Conservation (phyloP, 116 monocot species). For the Phalaenopsis hybrid region DNA sequence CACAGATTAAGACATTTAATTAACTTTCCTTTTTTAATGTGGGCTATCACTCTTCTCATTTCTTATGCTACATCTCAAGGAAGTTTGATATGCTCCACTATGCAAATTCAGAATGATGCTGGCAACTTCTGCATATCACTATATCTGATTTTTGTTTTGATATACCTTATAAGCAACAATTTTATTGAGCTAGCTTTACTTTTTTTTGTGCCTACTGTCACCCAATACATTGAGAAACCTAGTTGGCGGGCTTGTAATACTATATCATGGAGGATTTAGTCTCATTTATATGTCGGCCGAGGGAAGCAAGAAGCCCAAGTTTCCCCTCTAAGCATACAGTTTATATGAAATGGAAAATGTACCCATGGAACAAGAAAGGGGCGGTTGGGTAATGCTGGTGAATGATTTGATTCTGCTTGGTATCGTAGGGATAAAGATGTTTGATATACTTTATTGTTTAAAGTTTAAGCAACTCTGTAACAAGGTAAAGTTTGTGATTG, state of each 20-base stretch:
- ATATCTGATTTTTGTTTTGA: slow-evolving; percentile 53
- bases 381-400: no score
- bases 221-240: slow-evolving; percentile 57
- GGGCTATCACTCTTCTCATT: slow-evolving; percentile 50
- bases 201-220: slow-evolving; percentile 62
- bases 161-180: slow-evolving; percentile 54
- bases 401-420: no score
- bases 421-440: no score
- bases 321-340: no score
- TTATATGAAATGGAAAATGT: no score
- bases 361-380: no score
- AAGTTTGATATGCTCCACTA: slow-evolving; percentile 32
- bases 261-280: slow-evolving; percentile 69
- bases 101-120: slow-evolving; percentile 16
- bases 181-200: slow-evolving; percentile 35
- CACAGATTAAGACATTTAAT: slow-evolving; percentile 44
- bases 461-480: no score
- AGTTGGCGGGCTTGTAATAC: slow-evolving; percentile 40
- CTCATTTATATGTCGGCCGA: no score
- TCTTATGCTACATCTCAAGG: slow-evolving; percentile 47
- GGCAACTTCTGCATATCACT: slow-evolving; percentile 41
- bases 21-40: slow-evolving; percentile 44
- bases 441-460: no score
- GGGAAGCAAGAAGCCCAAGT: no score
- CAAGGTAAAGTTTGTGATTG: no score